A percentile compares a stretch with the other conserved stretches of the same genome.
Evolutionary conservation across 169 alveolate species (phyloP).

Genomic region (Blepharisma undulans): DNA sequence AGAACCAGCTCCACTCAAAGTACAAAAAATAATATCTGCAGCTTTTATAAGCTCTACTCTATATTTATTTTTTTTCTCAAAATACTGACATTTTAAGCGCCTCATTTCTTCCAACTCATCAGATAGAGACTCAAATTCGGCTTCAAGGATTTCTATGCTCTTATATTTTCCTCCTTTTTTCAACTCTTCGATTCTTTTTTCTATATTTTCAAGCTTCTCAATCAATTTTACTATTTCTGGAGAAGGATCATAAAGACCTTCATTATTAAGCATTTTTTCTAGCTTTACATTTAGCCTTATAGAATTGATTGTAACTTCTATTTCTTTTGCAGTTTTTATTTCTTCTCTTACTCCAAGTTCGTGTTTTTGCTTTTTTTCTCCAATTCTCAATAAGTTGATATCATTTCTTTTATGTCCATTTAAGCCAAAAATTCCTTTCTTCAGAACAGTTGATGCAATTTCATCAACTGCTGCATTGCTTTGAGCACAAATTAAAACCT

Average conservation of each 20-base stretch:
- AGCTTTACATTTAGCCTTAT: neutral
- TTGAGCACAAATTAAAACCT: slow-evolving; percentile 93
- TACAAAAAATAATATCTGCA: slow-evolving; percentile 70
- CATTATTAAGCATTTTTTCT: neutral
- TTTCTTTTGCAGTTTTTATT: neutral
- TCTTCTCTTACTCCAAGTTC: neutral
- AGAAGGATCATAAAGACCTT: neutral
- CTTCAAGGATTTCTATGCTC: neutral
- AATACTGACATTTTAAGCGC: slow-evolving; percentile 55
- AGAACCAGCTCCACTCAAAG: slow-evolving; percentile 74
- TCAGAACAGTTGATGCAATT: slow-evolving; percentile 76
- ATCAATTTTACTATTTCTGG: neutral
- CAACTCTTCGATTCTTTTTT: neutral
- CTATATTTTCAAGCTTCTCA: neutral
- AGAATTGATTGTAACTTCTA: neutral
- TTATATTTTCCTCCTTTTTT: neutral
- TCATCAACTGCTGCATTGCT: slow-evolving; percentile 95
- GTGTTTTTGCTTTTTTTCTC: slow-evolving; percentile 31
- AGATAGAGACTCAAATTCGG: slow-evolving; percentile 41
- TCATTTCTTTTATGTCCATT: slow-evolving; percentile 49
- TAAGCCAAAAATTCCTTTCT: slow-evolving; percentile 51
- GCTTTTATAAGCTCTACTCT: slow-evolving; percentile 54
- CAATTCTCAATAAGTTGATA: slow-evolving; percentile 73
- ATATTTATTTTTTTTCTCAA: slow-evolving; percentile 55
- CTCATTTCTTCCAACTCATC: neutral